These are phyloP conservation scores for Eutrema japonicum DNA, from an alignment of 345 rosid species.

Conservation along the genomic window DNA sequence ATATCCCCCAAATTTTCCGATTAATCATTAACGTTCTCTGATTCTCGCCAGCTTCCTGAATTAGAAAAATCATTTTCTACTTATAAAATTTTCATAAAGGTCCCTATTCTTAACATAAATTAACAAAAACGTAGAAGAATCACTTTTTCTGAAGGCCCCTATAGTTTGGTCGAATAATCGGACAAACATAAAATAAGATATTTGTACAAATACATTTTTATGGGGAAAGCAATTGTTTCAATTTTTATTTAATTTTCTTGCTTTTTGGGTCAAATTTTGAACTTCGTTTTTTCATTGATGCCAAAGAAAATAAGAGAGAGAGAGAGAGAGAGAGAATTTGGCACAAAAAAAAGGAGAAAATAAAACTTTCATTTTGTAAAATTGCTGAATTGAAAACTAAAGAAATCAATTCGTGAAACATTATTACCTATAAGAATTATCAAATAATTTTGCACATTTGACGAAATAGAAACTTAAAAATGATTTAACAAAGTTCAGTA, in stretches of 20 bases:
- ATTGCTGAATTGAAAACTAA: slow-evolving; percentile 1
- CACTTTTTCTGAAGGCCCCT: not conserved
- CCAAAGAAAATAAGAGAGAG: not conserved
- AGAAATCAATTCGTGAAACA: not conserved
- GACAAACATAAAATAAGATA: not conserved
- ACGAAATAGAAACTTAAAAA: slow-evolving; percentile 22
- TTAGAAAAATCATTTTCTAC: not conserved
- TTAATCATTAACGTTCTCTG: slow-evolving; percentile 32
- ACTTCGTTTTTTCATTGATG: not conserved
- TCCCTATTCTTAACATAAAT: slow-evolving; percentile 18
- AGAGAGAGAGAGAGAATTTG: too few relatives aligned
- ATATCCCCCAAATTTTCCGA: slow-evolving; percentile 3
- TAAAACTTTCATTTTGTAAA: not conserved
- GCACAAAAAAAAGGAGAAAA: too few relatives aligned
- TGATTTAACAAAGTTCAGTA: too few relatives aligned
- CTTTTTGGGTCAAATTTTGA: not conserved
- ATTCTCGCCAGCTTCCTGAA: slow-evolving; percentile 36
- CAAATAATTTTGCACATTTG: not conserved
- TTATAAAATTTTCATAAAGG: not conserved
- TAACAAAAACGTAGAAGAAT: not conserved
- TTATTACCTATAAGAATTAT: not conserved
- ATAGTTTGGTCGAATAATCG: slow-evolving; percentile 5
- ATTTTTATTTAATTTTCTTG: too few relatives aligned
- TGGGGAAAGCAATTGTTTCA: not conserved
- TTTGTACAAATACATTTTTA: not conserved